These are phyloP conservation scores for Groenewaldozyma salmanticensis DNA, from an alignment of 805 yeast species.

Conservation along the genomic window DNA sequence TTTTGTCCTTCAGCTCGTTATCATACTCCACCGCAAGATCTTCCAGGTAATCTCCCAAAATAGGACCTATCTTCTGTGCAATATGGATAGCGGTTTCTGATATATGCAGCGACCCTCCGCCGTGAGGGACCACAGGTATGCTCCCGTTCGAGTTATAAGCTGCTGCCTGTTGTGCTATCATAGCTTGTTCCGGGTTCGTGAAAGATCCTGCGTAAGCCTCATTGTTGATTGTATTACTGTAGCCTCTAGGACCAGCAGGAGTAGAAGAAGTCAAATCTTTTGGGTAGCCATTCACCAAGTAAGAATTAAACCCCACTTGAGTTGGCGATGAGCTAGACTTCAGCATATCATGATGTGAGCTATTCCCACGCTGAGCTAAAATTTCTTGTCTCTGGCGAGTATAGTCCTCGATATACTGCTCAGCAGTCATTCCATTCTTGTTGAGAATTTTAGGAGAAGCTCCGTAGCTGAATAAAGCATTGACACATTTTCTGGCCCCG, in stretches of 20 bases:
- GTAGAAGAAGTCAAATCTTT: too few species aligned
- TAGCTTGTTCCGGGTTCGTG: not conserved
- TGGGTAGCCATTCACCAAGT: too few species aligned
- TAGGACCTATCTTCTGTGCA: conserved; percentile 35
- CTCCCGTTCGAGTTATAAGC: conserved; percentile 3
- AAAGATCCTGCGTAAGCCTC: not conserved
- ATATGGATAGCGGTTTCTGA: conserved; percentile 49
- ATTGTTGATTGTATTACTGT: too few species aligned
- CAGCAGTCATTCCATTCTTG: conserved; percentile 31
- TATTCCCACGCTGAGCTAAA: conserved; percentile 9
- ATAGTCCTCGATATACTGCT: conserved; percentile 28
- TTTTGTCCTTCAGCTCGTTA: conserved; percentile 43
- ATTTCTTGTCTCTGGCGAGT: conserved; percentile 18
- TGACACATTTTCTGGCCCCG: conserved; percentile 38
- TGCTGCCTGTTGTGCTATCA: not conserved
- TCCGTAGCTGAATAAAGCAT: conserved; percentile 36
- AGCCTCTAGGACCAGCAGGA: not conserved
- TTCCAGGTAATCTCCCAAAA: conserved; percentile 26
- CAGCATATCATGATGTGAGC: conserved; percentile 7
- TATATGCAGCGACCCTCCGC: conserved; percentile 29
- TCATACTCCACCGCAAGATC: conserved; percentile 42
- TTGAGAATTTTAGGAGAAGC: conserved; percentile 39
- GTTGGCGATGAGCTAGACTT: conserved; percentile 19
- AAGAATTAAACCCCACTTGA: too few species aligned
- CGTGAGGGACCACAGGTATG: not conserved